Conservation (phyloP, 2,329 filamentous ascomycete species). For the Fusarium continuum region DNA sequence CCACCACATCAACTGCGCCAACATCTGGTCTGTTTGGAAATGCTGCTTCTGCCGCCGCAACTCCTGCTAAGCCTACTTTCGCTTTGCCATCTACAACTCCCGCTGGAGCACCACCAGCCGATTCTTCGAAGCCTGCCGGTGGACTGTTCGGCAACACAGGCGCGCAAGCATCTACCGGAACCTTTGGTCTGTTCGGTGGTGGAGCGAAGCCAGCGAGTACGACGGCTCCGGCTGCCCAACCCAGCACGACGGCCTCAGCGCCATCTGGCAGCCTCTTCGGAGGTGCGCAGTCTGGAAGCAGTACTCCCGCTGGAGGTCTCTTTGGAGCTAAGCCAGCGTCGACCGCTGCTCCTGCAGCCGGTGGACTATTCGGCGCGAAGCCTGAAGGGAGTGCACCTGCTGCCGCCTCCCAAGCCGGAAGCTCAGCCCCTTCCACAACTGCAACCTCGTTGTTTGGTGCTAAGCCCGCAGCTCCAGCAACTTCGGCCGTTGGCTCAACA, state of each 20-base stretch:
- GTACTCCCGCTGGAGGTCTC: constrained; percentile 45
- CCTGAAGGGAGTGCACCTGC: constrained; percentile 38
- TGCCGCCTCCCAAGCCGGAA: constrained; percentile 31
- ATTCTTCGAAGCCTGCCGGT: constrained; percentile 44
- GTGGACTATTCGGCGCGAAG: constrained; percentile 38
- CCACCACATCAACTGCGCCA: constrained; percentile 42
- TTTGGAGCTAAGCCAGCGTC: constrained; percentile 47
- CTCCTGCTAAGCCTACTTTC: constrained; percentile 58
- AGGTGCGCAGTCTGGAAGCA: constrained; percentile 44
- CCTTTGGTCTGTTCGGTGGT: constrained; percentile 45
- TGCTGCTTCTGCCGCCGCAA: constrained; percentile 44
- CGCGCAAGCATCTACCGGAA: constrained; percentile 33
- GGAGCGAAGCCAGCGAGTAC: constrained; percentile 43
- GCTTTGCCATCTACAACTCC: constrained; percentile 63
- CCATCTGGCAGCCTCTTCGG: constrained; percentile 48
- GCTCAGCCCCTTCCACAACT: constrained; percentile 34
- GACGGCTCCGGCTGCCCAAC: constrained; percentile 25
- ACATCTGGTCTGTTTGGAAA: constrained; percentile 46
- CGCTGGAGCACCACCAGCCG: constrained; percentile 62
- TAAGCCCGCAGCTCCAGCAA: constrained; percentile 51
- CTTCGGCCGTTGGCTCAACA: constrained; percentile 46
- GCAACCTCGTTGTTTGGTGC: constrained; percentile 52
- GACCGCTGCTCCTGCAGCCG: constrained; percentile 38
- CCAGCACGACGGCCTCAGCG: constrained; percentile 30
- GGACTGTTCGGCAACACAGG: constrained; percentile 38